Base-by-base conservation (phyloP, 2,329 filamentous ascomycete species). In the Diplocarpon rosae region DNA sequence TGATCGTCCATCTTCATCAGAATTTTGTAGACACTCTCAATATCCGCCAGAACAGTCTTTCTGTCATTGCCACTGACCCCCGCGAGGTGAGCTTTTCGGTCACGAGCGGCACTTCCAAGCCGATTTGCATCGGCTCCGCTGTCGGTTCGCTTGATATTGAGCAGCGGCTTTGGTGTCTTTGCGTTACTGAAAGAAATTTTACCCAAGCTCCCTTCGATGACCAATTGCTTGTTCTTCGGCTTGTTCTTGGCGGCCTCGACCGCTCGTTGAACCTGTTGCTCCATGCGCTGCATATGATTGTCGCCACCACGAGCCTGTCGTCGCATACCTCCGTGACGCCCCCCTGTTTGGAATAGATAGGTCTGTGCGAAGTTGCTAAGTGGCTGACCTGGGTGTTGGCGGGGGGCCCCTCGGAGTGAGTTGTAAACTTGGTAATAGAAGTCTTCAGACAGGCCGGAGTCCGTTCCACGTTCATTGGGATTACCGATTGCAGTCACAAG, bases 171-270 rank as follows among this genome's bases (percentile, higher is more conserved):
- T 0, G 92, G 92, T 0, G 92, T 95, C 70, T 96, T 98, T 38
- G 92, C 87, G 59, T 98, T 98, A 71, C 90, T 95, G 68, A 96
- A 98, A 0, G 90, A 94, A 46, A 98, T 98, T 69, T 96, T 98
- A 53, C 92, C 92, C 39, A 98, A 68, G 59, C 88, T 95, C 20
- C 92, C 92, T 61, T 95, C 90, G 47, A 98, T 90, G 15, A 96
- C 89, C 8, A 98, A 73, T 63, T 95, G 89, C 59, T 93, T 94
- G 61, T 94, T 95, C 72, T 98, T 98, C 11, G 92, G 92, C 65
- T 94, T 90, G 48, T 88, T 86, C 69, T 96, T 98, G 42, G 92
- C 92, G 1, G 92, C 92, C 61, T 98, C 92, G 0, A 98, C 92
- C 17, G 92, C 92, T 45, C 92, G 81, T 63, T 95, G 90, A 11